These are phyloP conservation scores for Lactifluus pinguis DNA, from an alignment of 768 basidiomycete genomes.

Conservation along the genomic window DNA sequence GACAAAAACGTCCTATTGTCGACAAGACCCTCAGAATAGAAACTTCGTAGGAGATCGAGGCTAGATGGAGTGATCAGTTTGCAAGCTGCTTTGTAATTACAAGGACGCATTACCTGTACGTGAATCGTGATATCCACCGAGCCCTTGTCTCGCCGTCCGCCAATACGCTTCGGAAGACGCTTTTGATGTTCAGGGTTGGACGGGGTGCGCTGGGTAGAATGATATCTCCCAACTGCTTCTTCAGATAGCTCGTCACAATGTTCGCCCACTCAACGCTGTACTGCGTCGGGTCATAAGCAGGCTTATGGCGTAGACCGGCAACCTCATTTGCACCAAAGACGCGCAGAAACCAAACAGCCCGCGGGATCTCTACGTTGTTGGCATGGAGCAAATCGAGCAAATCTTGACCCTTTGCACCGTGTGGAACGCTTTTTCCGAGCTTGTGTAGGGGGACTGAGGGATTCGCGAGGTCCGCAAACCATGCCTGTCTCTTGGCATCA, in stretches of 20 bases:
- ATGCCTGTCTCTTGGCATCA: slow-evolving; percentile 67
- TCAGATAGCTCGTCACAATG: slow-evolving; percentile 70
- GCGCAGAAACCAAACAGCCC: slow-evolving; percentile 83
- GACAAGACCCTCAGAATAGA: slow-evolving; percentile 74
- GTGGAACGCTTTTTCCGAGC: slow-evolving; percentile 77
- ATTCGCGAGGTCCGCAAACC: slow-evolving; percentile 79
- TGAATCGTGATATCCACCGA: slow-evolving; percentile 70
- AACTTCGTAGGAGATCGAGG: slow-evolving; percentile 60
- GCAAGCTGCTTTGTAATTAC: not conserved
- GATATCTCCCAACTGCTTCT: slow-evolving; percentile 75
- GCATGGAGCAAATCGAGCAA: slow-evolving; percentile 70
- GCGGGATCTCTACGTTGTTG: slow-evolving; percentile 66
- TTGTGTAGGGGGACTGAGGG: slow-evolving; percentile 73
- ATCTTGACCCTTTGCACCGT: slow-evolving; percentile 79
- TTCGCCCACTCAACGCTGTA: slow-evolving; percentile 84
- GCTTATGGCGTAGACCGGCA: slow-evolving; percentile 66
- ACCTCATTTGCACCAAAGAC: slow-evolving; percentile 86
- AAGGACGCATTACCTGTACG: slow-evolving; percentile 48
- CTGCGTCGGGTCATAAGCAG: slow-evolving; percentile 70
- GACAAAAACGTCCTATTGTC: slow-evolving; percentile 67
- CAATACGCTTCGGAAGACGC: slow-evolving; percentile 74
- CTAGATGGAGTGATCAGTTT: slow-evolving; percentile 28
- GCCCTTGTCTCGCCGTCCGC: slow-evolving; percentile 62
- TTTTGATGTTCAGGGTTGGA: slow-evolving; percentile 70
- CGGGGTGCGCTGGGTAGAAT: slow-evolving; percentile 71